Evolutionary conservation across 164 flowering plant genomes (phyloP), one percentile per base, ranked within the genome.

Genomic region (Magnolia changhungtana): DNA sequence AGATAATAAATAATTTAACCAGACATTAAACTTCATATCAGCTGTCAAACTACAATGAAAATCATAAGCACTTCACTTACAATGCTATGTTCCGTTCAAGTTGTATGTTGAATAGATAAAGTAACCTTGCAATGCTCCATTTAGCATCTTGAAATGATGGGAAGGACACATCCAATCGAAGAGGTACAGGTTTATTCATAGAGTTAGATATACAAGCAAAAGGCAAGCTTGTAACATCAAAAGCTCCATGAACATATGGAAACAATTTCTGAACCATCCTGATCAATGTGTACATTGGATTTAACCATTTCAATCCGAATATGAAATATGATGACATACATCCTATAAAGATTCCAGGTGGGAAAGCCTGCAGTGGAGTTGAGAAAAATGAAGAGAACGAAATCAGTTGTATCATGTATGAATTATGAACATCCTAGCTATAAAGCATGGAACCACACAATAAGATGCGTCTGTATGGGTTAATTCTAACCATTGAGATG

Each of bases 151-250:
- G 86, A 74, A 95, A 31, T 55, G 95, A 86, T 80, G 98, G 97
- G 71, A 92, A 82, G 72, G 91, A 85, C 37, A 93, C 89, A 85
- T 95, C 92, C 91, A 95, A 84, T 10, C 83, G 80, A 73, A 95
- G 97, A 81, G 98, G 97, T 13, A 75, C 79, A 50, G 98, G 97
- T 81, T 90, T 92, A 75, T 88, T 90, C 83, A 87, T 18, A 72
- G 98, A 84, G 75, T 88, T 91, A 58, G 97, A 93, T 66, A 92
- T 81, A 82, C 91, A 95, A 75, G 93, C 91, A 80, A 95, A 92
- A 61, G 90, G 91, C 23, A 74, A 81, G 72, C 80, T 81, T 66
- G 84, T 71, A 50, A 81, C 74, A 66, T 79, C 75, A 74, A 78
- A 86, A 78, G 83, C 77, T 73, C 63, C 85, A 81, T 82, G 71